phyloP scores from a whole-genome alignment of 805 yeast genomes.

The Blastobotrys chiropterorum region DNA sequence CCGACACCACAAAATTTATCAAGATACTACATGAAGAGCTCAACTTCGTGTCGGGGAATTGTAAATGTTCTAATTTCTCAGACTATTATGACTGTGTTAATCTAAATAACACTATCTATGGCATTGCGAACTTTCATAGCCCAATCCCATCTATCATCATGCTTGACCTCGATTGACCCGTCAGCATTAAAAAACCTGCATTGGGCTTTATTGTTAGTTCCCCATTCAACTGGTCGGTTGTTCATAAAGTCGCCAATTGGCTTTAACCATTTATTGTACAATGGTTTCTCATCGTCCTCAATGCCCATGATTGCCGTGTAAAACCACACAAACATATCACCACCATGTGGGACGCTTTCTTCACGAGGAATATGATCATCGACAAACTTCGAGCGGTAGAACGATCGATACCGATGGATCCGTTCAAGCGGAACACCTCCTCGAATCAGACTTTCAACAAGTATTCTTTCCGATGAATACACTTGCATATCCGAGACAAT shows the following conservation, averaged over 20 bases:
- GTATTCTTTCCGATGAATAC: conserved; percentile 35
- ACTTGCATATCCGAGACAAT: conserved; percentile 37
- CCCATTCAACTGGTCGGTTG: conserved; percentile 30
- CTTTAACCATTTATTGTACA: conserved; percentile 24
- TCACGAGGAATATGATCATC: conserved; percentile 22
- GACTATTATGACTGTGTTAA: too few species aligned
- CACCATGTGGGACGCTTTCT: conserved; percentile 34
- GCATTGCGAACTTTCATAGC: conserved; percentile 32
- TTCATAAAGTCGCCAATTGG: conserved; percentile 31
- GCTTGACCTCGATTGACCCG: conserved; percentile 27
- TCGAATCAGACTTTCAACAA: conserved; percentile 28
- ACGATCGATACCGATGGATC: conserved; percentile 30
- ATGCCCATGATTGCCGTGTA: conserved; percentile 23
- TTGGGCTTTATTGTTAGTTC: conserved; percentile 22
- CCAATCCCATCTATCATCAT: conserved; percentile 36
- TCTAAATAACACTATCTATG: conserved; percentile 15
- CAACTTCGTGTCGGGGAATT: too few species aligned
- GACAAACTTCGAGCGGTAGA: conserved; percentile 27
- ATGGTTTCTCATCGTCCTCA: conserved; percentile 25
- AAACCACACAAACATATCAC: conserved; percentile 35
- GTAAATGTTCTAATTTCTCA: too few species aligned
- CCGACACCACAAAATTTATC: too few species aligned
- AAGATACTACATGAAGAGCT: too few species aligned
- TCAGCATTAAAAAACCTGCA: conserved; percentile 28
- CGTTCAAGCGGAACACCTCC: conserved; percentile 28